phyloP scores from a whole-genome alignment of 2,329 filamentous ascomycete species.

The Immersiporthe knoxdaviesiana region DNA sequence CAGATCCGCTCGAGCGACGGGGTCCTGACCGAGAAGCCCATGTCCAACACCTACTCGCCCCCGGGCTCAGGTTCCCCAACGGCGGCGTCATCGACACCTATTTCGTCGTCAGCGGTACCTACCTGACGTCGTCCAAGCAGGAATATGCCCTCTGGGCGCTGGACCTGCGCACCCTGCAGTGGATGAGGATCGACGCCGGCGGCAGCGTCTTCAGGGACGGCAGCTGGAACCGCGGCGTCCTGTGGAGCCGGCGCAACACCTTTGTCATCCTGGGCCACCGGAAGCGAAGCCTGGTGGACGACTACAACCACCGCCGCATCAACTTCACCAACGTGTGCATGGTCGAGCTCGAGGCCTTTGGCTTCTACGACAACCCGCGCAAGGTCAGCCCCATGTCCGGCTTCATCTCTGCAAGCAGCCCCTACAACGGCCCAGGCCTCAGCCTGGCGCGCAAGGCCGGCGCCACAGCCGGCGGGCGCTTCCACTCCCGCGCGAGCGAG shows the following conservation, averaged over 20 bases:
- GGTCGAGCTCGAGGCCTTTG: conserved; percentile 96
- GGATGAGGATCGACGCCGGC: conserved; percentile 94
- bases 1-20: conserved; percentile 88
- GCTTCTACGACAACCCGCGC: conserved; percentile 93
- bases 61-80: conserved; percentile 92
- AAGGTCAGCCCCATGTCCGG: conserved; percentile 77
- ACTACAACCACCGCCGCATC: conserved; percentile 96
- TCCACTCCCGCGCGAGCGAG: conserved; percentile 76
- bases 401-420: conserved; percentile 82
- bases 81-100: conserved; percentile 94
- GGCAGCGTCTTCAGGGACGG: conserved; percentile 94
- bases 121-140: conserved; percentile 95
- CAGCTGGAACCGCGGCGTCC: conserved; percentile 93
- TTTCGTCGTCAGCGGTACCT: conserved; percentile 96
- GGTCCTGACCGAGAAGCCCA: conserved; percentile 80
- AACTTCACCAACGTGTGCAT: conserved; percentile 97
- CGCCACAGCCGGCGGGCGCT: conserved; percentile 74
- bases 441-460: conserved; percentile 63
- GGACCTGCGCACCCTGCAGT: conserved; percentile 83
- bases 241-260: conserved; percentile 92
- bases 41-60: conserved; percentile 85
- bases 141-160: conserved; percentile 97
- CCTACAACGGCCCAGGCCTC: conserved; percentile 59
- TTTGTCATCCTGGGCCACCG: conserved; percentile 96
- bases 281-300: conserved; percentile 90